Evolutionary conservation across 305 asterid species (phyloP).

Genomic region (Rubia occidens): DNA sequence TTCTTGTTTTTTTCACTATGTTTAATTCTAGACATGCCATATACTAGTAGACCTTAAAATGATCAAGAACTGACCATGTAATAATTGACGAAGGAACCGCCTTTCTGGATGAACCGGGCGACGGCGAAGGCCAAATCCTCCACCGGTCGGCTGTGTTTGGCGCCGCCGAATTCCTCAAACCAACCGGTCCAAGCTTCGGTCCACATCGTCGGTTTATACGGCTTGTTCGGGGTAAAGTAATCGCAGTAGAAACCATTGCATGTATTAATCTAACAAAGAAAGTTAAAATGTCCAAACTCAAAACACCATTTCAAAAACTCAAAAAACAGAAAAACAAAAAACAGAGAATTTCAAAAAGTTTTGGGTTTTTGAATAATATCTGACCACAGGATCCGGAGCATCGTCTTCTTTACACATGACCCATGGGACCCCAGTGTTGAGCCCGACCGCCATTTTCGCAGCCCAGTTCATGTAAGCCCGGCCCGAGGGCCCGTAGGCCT

Average conservation of each 20-base stretch:
- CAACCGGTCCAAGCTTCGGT: conserved; percentile 99
- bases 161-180: conserved; percentile 85
- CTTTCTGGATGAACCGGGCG: conserved; percentile 82
- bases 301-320: not conserved
- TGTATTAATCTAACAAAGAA: conserved; percentile 65
- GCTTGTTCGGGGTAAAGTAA: conserved; percentile 80
- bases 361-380: not conserved
- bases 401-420: conserved; percentile 89
- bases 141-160: conserved; percentile 80
- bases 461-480: conserved; percentile 79
- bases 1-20: no score
- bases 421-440: conserved; percentile 90
- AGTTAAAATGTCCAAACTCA: not conserved
- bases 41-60: not conserved
- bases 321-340: not conserved
- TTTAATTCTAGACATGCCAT: no score
- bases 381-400: conserved; percentile 98
- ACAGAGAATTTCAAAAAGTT: not conserved
- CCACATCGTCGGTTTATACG: conserved; percentile 81
- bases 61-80: conserved; percentile 54
- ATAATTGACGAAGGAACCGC: conserved; percentile 88
- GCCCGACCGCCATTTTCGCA: conserved; percentile 74
- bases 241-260: conserved; percentile 96
- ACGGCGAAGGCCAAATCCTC: conserved; percentile 92
- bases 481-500: conserved; percentile 54